Evolutionary conservation across 202 grass and related monocot species (phyloP), one percentile per base, ranked within the genome.

Genomic region (Sporobolus alterniflorus): DNA sequence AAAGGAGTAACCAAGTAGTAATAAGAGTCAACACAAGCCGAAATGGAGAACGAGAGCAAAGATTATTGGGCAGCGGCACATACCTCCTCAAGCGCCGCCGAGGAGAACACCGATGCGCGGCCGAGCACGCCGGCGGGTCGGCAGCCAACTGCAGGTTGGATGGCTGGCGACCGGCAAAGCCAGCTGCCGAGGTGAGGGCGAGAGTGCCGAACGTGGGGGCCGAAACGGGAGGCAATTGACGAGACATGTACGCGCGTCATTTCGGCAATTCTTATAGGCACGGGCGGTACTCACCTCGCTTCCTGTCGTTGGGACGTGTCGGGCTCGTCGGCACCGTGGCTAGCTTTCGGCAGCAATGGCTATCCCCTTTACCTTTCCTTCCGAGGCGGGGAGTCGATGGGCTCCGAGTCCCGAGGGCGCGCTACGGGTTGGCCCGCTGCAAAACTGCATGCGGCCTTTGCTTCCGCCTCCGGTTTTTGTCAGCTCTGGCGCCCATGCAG

Each of bases 301-400:
- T 32, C 68, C 59, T 63, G 81, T 40, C 61, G 80, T 43, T 73
- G 83, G 86, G 79, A 83, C 44, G 67, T 32, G 62, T 75, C 87
- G 76, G 82, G 87, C 82, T 75, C 82, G 87, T 84, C 81, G 80
- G 80, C 80, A 68, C 86, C n/a, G n/a, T n/a, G n/a, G 66, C 41
- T 78, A 74, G 54, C 81, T 31, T 65, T 81, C 55, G 64, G 77
- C 64, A 41, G 26, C 57, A 15, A 51, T 85, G 36, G 82, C 65
- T 26, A 64, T 71, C 71, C 69, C 75, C 74, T 54, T 11, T 3
- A 10, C 22, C 41, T 54, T 46, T 7, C 76, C 36, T 52, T 40
- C 21, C n/a, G 62, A 22, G 43, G 30, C 1, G 14, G 48, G 28
- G 78, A 44, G 47, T 10, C 50, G 61, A 71, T 69, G 75, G 81